These are phyloP conservation scores for Sisymbrium irio DNA, from an alignment of 345 rosid species.

Conservation along the genomic window DNA sequence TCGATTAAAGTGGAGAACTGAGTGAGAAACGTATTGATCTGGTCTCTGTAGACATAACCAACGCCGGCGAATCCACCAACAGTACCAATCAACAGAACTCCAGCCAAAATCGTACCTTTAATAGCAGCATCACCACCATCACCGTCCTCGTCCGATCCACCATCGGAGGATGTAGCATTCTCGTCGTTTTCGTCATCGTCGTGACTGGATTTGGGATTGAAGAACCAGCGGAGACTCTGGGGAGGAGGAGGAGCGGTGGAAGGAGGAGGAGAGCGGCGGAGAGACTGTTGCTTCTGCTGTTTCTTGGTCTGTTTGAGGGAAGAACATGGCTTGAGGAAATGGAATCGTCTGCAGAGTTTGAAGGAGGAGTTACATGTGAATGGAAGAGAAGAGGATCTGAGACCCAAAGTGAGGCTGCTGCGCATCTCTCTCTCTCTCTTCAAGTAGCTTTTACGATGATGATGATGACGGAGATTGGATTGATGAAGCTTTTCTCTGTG, in stretches of 20 bases:
- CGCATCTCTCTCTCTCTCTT: slow-evolving; percentile 20
- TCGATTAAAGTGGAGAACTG: slow-evolving; percentile 84
- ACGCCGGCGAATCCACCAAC: slow-evolving; percentile 79
- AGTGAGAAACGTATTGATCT: slow-evolving; percentile 71
- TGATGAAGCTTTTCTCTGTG: neutral
- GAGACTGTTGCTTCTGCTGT: slow-evolving; percentile 63
- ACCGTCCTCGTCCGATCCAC: slow-evolving; percentile 44
- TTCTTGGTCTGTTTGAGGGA: slow-evolving; percentile 74
- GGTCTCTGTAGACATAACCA: slow-evolving; percentile 78
- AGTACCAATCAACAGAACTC: slow-evolving; percentile 72
- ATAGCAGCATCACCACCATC: slow-evolving; percentile 40
- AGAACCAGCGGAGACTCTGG: slow-evolving; percentile 66
- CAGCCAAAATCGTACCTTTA: slow-evolving; percentile 82
- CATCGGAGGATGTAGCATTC: slow-evolving; percentile 28
- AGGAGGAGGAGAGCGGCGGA: slow-evolving; percentile 40
- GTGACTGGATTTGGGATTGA: slow-evolving; percentile 49
- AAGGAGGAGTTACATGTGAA: slow-evolving; percentile 43
- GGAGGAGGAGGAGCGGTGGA: slow-evolving; percentile 49
- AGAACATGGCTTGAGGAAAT: slow-evolving; percentile 70
- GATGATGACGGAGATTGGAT: neutral
- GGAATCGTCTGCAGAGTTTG: slow-evolving; percentile 61
- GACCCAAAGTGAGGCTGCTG: slow-evolving; percentile 28
- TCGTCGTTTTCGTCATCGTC: slow-evolving; percentile 29
- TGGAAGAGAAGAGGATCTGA: slow-evolving; percentile 35
- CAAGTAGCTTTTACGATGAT: slow-evolving; percentile 22